Percentiles rank a stretch among this genome's conserved stretches.
phyloP scores from a whole-genome alignment of 371 early-diverging fungal genomes.

The Lichtheimia ornata region DNA sequence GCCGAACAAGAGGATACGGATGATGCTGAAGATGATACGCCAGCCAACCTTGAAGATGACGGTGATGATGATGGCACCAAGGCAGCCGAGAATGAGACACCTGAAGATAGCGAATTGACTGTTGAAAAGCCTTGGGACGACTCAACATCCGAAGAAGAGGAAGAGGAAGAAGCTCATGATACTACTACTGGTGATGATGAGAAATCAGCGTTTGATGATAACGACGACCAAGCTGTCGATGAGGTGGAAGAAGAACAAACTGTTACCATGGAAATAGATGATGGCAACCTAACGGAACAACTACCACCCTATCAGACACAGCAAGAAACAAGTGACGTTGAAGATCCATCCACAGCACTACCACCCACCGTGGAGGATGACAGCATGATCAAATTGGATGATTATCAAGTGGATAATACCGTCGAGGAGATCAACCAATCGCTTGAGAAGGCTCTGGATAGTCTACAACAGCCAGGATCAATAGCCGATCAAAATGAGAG shows the following conservation, averaged over 20 bases:
- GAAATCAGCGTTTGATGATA: background rate
- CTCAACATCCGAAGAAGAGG: background rate
- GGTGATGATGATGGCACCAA: background rate
- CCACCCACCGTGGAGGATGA: background rate
- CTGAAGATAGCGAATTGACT: slow-evolving; percentile 3
- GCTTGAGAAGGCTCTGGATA: slow-evolving; percentile 13
- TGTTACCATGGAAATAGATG: background rate
- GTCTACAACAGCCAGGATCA: background rate
- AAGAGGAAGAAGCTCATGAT: background rate
- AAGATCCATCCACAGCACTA: background rate
- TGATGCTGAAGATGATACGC: background rate
- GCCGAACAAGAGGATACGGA: background rate
- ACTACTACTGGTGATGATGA: background rate
- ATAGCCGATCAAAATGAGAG: too few relatives aligned
- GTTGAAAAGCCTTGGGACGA: slow-evolving; percentile 10
- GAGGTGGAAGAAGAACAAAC: background rate
- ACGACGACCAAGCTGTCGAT: background rate
- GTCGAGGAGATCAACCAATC: slow-evolving; percentile 11
- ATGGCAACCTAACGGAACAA: background rate
- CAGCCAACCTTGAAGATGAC: slow-evolving; percentile 2
- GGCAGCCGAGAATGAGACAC: background rate
- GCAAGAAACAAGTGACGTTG: background rate
- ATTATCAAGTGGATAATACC: slow-evolving; percentile 8
- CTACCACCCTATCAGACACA: background rate
- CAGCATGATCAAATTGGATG: slow-evolving; percentile 1